Evolutionary conservation across 2,329 filamentous ascomycete genomes (phyloP).

Genomic region (Thelonectria rubi): DNA sequence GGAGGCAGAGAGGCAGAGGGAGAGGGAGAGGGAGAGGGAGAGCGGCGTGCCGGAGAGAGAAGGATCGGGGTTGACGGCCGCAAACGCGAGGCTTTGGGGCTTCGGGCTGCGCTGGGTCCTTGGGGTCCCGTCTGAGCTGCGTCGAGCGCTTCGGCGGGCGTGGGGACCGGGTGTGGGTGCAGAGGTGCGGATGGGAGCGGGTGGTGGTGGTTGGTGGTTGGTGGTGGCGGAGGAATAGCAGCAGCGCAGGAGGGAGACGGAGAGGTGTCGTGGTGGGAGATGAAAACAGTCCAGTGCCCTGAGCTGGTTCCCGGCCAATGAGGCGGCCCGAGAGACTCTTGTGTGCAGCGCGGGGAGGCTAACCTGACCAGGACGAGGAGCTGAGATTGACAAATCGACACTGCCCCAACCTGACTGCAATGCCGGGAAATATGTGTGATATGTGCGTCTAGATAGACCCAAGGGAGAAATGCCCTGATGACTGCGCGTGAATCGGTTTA

Average conservation of each 20-base stretch:
- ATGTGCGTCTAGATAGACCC: neutral
- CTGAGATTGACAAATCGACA: neutral
- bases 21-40: too few relatives aligned
- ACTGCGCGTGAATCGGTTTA: slow-evolving; percentile 15
- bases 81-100: slow-evolving; percentile 24
- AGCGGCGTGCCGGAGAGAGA: slow-evolving; percentile 8
- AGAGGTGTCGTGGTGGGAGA: neutral
- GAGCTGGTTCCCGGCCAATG: slow-evolving; percentile 9
- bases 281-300: neutral
- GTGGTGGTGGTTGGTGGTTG: slow-evolving; percentile 1
- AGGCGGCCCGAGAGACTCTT: slow-evolving; percentile 14
- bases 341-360: slow-evolving; percentile 12
- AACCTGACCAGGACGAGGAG: slow-evolving; percentile 1
- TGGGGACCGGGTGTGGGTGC: slow-evolving; percentile 24
- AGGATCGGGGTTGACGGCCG: slow-evolving; percentile 31
- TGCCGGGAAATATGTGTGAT: slow-evolving; percentile 26
- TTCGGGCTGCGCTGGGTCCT: slow-evolving; percentile 24
- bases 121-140: neutral
- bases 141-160: slow-evolving; percentile 13
- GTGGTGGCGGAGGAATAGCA: slow-evolving; percentile 11
- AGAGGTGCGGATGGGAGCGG: slow-evolving; percentile 10
- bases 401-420: neutral
- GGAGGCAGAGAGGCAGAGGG: too few relatives aligned
- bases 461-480: neutral
- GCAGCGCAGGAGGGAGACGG: neutral